A percentile compares a stretch with the other conserved stretches of the same genome.
Evolutionary conservation across 2,329 filamentous ascomycete species (phyloP).

Genomic region (Mollisia scopiformis): DNA sequence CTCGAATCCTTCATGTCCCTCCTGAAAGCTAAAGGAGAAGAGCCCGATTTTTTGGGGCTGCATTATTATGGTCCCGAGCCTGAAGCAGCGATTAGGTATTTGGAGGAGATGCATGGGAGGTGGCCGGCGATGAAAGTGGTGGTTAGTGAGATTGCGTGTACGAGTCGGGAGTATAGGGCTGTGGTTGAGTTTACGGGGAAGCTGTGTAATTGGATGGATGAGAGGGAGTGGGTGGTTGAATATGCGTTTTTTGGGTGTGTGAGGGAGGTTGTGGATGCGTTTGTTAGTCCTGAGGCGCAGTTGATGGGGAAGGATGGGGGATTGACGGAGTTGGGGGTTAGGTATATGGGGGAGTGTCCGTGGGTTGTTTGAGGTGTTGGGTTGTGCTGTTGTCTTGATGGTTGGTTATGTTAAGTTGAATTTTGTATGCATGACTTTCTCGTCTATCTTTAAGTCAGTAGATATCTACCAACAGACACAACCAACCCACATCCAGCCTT

Average conservation of each 20-base stretch:
- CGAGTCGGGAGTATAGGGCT: slow-evolving; percentile 38
- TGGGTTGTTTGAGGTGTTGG: neutral
- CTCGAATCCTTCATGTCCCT: slow-evolving; percentile 43
- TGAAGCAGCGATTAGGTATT: slow-evolving; percentile 38
- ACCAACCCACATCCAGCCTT: no score
- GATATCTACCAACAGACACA: no score
- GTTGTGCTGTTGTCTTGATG: no score
- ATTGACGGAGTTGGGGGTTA: slow-evolving; percentile 38
- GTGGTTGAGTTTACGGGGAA: slow-evolving; percentile 42
- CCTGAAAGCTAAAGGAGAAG: no score
- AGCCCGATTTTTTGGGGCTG: slow-evolving; percentile 47
- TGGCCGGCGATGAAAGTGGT: slow-evolving; percentile 38
- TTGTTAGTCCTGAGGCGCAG: slow-evolving; percentile 47
- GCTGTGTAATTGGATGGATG: slow-evolving; percentile 45
- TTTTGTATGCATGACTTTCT: neutral
- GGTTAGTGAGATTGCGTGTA: slow-evolving; percentile 45
- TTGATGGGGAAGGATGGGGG: slow-evolving; percentile 44
- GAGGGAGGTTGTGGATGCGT: slow-evolving; percentile 42
- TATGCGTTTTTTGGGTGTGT: slow-evolving; percentile 48
- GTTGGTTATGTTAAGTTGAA: neutral
- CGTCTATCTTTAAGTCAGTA: neutral
- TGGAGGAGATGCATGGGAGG: slow-evolving; percentile 39
- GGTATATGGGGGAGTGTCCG: slow-evolving; percentile 21
- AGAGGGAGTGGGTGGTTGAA: slow-evolving; percentile 43
- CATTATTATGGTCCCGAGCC: slow-evolving; percentile 45